phyloP scores from a whole-genome alignment of 1,284 basidiomycete genomes.

The Moesziomyces sp. region DNA sequence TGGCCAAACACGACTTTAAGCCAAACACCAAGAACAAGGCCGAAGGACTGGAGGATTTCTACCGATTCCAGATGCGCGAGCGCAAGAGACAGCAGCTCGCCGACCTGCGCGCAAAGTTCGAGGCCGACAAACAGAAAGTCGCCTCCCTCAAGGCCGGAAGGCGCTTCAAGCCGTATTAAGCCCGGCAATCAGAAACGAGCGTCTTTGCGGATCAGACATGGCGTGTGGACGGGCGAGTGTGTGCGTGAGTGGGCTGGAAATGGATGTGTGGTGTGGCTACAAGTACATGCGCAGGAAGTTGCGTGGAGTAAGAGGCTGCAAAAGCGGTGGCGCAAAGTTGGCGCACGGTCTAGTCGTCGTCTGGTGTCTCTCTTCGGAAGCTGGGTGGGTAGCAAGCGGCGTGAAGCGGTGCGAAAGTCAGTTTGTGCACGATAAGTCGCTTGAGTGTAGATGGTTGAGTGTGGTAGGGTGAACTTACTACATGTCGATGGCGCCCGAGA shows the following conservation, averaged over 20 bases:
- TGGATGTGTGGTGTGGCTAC: conserved; percentile 4
- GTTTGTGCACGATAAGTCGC: background rate
- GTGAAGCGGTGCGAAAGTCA: background rate
- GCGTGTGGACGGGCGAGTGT: conserved; percentile 7
- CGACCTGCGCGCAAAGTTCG: conserved; percentile 60
- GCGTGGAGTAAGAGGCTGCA: background rate
- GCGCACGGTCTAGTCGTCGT: conserved; percentile 37
- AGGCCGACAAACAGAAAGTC: conserved; percentile 60
- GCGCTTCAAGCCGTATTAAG: conserved; percentile 61
- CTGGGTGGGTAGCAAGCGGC: conserved; percentile 8
- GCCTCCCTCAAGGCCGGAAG: conserved; percentile 58
- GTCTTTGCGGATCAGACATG: background rate
- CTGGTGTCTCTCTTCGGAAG: conserved; percentile 54
- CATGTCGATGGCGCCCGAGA: conserved; percentile 65
- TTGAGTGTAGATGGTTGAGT: too few species aligned
- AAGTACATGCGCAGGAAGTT: conserved; percentile 18
- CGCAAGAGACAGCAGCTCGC: conserved; percentile 63
- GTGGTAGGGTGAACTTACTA: conserved; percentile 40
- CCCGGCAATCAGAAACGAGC: too few species aligned
- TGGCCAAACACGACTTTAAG: conserved; percentile 24
- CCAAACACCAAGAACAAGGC: conserved; percentile 56
- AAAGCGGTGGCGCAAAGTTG: too few species aligned
- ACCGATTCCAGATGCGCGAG: conserved; percentile 64
- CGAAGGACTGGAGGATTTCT: conserved; percentile 60
- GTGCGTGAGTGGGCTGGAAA: background rate